Evolutionary conservation across 805 yeast species (phyloP), one percentile per base, ranked within the genome.

Genomic region (Kurtzmaniella fragi): DNA sequence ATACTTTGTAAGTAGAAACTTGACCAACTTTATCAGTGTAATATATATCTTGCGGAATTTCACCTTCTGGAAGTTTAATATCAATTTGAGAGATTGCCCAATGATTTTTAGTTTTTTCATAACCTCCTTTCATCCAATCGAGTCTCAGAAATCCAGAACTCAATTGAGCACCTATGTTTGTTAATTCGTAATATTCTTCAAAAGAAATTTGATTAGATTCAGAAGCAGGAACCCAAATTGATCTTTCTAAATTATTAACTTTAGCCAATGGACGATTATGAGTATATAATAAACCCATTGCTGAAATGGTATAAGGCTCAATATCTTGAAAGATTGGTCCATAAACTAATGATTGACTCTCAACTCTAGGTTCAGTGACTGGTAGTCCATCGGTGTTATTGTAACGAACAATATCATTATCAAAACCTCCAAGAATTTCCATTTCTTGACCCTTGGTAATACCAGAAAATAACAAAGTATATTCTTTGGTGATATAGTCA

Each of bases 11-110:
- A 3, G 97, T 85, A 5, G 96, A 82, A 11, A 91, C 96, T 62
- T 87, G 86, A 28, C 99, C 99, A 23, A 91, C 96, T 48, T 84
- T 75, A 61, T 93, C 99, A 9, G 88, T 82, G 57, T 70, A 87
- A 64, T 86, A 93, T 41, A 81, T 75, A 43, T 82, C 93, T 36
- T 56, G 53, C 17, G 57, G 61, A n/a, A 43, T 44, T 25, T 45
- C 47, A 13, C 48, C 47, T 16, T 62, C 58, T 9, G 76, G 75
- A 25, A 85, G 57, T 6, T 71, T 73, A 43, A 86, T 58, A 43
- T 79, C 82, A 42, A 89, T 55, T 20, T 77, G 77, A 26, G 77
- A 70, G 31, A 87, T 59, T 2, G 86, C 81, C 41, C 82, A 78
- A 37, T 77, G 70, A 43, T 74, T 69, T 50, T 73, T 69, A 46